Conservation (phyloP, 2,329 filamentous ascomycete genomes). For the Coniella lustricola region DNA sequence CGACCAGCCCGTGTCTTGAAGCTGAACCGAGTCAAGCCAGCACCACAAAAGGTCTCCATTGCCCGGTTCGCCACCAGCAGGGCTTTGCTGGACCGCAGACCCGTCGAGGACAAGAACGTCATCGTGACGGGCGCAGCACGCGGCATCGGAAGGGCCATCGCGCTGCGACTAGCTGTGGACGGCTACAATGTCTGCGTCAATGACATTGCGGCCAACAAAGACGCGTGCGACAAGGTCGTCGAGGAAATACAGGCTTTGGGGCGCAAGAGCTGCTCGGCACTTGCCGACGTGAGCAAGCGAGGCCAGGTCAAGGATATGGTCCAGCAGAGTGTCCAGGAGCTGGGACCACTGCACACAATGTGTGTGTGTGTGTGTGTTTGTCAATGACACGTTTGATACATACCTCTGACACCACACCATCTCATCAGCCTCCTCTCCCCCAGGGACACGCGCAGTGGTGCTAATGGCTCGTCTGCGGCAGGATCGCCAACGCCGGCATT, state of each 20-base stretch:
- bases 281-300: slow-evolving; percentile 55
- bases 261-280: slow-evolving; percentile 44
- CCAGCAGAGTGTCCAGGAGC: slow-evolving; percentile 38
- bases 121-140: slow-evolving; percentile 24
- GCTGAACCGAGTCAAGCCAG: too few relatives aligned
- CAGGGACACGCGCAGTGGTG: too few relatives aligned
- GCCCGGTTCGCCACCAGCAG: neutral
- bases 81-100: neutral
- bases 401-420: too few relatives aligned
- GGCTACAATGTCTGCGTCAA: slow-evolving; percentile 62
- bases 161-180: slow-evolving; percentile 55
- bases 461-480: too few relatives aligned
- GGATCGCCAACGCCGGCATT: slow-evolving; percentile 57
- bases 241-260: slow-evolving; percentile 46
- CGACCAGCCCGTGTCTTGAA: too few relatives aligned
- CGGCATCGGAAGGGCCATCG: slow-evolving; percentile 53
- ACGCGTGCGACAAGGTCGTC: slow-evolving; percentile 44
- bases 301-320: slow-evolving; percentile 45
- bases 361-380: too few relatives aligned
- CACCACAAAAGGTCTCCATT: neutral
- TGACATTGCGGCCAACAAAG: slow-evolving; percentile 47
- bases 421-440: too few relatives aligned
- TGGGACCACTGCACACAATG: slow-evolving; percentile 41
- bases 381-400: too few relatives aligned
- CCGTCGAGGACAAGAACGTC: slow-evolving; percentile 7